Percentiles rank a stretch among this genome's conserved stretches.
These are phyloP conservation scores for Epichloe aotearoae DNA, from an alignment of 2,329 filamentous ascomycete genomes.

Conservation along the genomic window DNA sequence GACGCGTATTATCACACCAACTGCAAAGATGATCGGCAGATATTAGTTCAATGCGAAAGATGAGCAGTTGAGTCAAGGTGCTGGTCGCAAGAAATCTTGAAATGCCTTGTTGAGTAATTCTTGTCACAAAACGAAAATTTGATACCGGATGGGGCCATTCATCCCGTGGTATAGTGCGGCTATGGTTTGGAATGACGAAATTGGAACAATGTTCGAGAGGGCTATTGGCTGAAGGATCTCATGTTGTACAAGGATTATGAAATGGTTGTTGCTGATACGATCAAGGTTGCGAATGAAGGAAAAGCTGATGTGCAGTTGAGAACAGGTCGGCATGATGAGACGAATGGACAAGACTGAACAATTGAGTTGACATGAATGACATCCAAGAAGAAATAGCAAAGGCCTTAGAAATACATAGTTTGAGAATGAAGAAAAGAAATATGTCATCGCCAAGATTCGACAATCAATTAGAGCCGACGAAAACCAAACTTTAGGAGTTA, in stretches of 20 bases:
- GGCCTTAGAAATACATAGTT: neutral
- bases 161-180: neutral
- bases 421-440: neutral
- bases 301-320: neutral
- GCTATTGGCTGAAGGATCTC: neutral
- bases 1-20: conserved; percentile 12
- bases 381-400: neutral
- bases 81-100: neutral
- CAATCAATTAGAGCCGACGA: neutral
- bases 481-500: too few species aligned
- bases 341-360: neutral
- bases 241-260: neutral
- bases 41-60: neutral
- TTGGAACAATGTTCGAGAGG: neutral
- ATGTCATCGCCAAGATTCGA: neutral
- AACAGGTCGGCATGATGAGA: neutral
- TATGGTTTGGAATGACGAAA: neutral
- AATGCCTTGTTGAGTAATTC: neutral
- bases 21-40: conserved; percentile 3
- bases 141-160: neutral
- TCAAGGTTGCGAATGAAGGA: neutral
- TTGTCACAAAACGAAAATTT: neutral
- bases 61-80: neutral
- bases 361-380: neutral
- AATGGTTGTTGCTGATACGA: neutral